These are phyloP conservation scores for Anthostomella pinea DNA, from an alignment of 2,329 filamentous ascomycete species.

Conservation along the genomic window DNA sequence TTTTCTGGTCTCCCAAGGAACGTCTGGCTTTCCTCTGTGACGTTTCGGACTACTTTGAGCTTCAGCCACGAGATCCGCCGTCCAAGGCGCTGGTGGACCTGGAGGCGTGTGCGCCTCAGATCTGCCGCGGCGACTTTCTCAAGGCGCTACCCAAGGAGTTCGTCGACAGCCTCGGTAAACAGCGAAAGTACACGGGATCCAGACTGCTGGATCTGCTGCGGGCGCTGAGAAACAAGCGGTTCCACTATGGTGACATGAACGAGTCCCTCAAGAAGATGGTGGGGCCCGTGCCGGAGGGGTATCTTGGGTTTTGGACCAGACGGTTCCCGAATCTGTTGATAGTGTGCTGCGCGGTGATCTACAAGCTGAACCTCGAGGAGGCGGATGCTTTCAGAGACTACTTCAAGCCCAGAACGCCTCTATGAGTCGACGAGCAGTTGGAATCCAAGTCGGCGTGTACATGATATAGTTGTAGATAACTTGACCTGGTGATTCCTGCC, in stretches of 20 bases:
- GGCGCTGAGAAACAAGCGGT: slow-evolving; percentile 91
- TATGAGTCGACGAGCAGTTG: slow-evolving; percentile 10
- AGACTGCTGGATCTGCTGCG: slow-evolving; percentile 82
- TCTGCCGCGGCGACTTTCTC: slow-evolving; percentile 73
- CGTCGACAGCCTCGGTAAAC: slow-evolving; percentile 85
- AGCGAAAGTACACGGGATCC: slow-evolving; percentile 87
- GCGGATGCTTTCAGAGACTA: slow-evolving; percentile 70
- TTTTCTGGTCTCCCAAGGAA: slow-evolving; percentile 93
- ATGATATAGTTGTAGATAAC: neutral
- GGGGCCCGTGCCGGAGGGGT: slow-evolving; percentile 73
- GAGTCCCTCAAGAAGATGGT: slow-evolving; percentile 69
- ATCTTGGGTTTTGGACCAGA: slow-evolving; percentile 78
- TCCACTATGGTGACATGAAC: slow-evolving; percentile 96
- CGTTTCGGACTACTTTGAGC: slow-evolving; percentile 94
- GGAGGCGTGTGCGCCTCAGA: slow-evolving; percentile 49
- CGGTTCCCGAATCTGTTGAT: slow-evolving; percentile 78
- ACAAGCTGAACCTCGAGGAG: slow-evolving; percentile 60
- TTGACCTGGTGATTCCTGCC: too few relatives aligned
- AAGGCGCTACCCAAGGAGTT: slow-evolving; percentile 74
- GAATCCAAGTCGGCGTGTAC: too few relatives aligned
- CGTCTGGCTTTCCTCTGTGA: slow-evolving; percentile 91
- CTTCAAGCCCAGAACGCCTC: slow-evolving; percentile 40
- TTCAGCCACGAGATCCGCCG: slow-evolving; percentile 81
- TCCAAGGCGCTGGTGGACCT: slow-evolving; percentile 63
- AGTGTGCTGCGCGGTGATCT: slow-evolving; percentile 72